Percentiles rank a stretch among this genome's conserved stretches.
Evolutionary conservation across 2,329 filamentous ascomycete species (phyloP).

Genomic region (Furcasterigmium furcatum): DNA sequence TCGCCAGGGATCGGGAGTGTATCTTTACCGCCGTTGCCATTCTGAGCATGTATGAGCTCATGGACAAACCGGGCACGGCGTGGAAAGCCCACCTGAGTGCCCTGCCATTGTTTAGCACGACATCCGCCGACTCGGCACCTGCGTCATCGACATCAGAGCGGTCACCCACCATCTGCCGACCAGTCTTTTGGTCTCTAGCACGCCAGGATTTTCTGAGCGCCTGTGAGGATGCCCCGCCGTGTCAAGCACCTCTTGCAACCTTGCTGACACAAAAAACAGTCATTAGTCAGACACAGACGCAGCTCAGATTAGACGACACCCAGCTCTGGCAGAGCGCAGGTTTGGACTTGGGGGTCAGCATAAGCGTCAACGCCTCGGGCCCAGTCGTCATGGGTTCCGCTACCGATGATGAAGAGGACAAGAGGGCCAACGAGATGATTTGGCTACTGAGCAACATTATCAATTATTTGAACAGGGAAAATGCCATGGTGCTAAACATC

Average conservation of each 20-base stretch:
- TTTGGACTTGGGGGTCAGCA: constrained; percentile 51
- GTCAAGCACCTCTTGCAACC: not conserved
- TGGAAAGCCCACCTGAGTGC: constrained; percentile 65
- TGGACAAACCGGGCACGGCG: constrained; percentile 60
- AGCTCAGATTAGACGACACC: constrained; percentile 60
- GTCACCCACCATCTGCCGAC: constrained; percentile 44
- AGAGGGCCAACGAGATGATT: constrained; percentile 60
- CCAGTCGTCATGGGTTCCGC: constrained; percentile 33
- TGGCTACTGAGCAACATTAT: constrained; percentile 66
- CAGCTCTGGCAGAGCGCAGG: constrained; percentile 62
- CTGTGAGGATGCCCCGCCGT: constrained; percentile 33
- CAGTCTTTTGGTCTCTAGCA: constrained; percentile 66
- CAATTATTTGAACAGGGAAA: constrained; percentile 59
- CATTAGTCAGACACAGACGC: constrained; percentile 58
- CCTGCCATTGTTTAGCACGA: constrained; percentile 56
- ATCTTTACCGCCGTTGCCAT: constrained; percentile 64
- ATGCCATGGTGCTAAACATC: constrained; percentile 34
- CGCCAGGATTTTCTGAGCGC: constrained; percentile 63
- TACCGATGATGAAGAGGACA: constrained; percentile 57
- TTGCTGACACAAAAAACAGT: constrained; percentile 23
- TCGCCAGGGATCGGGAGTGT: constrained; percentile 24
- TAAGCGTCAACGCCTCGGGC: constrained; percentile 45
- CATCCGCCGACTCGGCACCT: constrained; percentile 28
- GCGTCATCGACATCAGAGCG: constrained; percentile 43
- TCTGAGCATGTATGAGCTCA: constrained; percentile 63